These are phyloP conservation scores for Paratinospora sagittata DNA, from an alignment of 164 flowering plant species.

Conservation along the genomic window DNA sequence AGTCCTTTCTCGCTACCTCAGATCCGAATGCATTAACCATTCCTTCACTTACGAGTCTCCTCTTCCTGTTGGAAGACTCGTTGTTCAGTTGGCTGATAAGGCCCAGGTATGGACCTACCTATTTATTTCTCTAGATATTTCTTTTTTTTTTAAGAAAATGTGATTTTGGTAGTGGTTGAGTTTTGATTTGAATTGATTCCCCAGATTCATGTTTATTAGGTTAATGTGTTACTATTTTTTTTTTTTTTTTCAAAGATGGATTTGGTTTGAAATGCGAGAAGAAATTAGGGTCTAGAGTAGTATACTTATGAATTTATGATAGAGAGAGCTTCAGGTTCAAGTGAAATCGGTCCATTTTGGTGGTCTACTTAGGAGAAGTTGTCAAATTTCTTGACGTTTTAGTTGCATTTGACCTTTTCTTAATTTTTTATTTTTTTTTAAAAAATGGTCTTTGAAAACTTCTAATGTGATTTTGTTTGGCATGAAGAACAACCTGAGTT, in stretches of 20 bases:
- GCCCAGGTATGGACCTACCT: conserved; percentile 57
- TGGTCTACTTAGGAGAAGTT: no score
- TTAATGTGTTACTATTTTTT: not conserved
- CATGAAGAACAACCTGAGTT: no score
- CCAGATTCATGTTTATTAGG: not conserved
- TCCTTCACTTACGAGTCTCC: conserved; percentile 75
- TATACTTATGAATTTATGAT: no score
- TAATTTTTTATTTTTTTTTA: no score
- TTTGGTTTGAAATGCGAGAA: not conserved
- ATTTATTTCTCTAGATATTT: not conserved
- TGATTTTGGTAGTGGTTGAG: not conserved
- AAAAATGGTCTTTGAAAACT: no score
- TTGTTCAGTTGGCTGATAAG: conserved; percentile 92
- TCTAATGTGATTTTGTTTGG: no score
- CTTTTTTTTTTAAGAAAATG: not conserved
- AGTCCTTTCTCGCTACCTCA: conserved; percentile 71
- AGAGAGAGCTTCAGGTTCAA: no score
- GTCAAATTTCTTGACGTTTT: no score
- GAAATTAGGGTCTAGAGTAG: not conserved
- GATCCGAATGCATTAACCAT: conserved; percentile 83
- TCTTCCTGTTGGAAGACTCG: conserved; percentile 86
- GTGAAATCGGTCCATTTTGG: no score
- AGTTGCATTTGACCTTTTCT: no score
- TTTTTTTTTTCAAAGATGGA: no score
- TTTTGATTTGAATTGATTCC: not conserved